Conservation (phyloP, 257 asterid genomes). For the Asclepias syriaca region DNA sequence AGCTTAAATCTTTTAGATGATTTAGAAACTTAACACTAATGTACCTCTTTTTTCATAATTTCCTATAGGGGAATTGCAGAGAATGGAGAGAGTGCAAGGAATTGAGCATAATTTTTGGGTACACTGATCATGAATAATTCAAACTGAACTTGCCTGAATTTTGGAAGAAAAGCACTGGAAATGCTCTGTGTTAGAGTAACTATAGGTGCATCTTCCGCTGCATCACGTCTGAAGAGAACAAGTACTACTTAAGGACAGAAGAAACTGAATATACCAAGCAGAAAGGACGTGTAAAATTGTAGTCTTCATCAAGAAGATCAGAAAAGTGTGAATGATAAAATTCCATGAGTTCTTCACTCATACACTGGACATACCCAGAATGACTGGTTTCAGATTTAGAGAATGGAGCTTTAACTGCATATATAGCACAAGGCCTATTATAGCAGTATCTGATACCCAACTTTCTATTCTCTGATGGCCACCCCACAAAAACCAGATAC, state of each 20-base stretch:
- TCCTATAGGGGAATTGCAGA: neutral
- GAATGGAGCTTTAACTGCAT: slow-evolving; percentile 63
- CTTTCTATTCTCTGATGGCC: slow-evolving; percentile 82
- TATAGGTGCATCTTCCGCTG: slow-evolving; percentile 37
- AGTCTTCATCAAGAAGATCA: neutral
- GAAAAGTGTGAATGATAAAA: neutral
- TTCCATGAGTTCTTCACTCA: slow-evolving; percentile 10
- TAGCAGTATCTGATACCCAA: slow-evolving; percentile 78
- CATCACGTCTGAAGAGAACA: slow-evolving; percentile 34
- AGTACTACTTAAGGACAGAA: neutral
- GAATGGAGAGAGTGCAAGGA: too few relatives aligned
- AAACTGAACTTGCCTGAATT: slow-evolving; percentile 57
- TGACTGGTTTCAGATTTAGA: slow-evolving; percentile 37
- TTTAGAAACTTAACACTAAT: too few relatives aligned
- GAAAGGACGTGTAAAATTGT: neutral
- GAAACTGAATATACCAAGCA: neutral
- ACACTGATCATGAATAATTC: neutral
- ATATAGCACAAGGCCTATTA: slow-evolving; percentile 82
- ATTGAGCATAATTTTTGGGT: neutral
- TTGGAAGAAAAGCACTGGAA: slow-evolving; percentile 79
- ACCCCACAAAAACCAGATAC: slow-evolving; percentile 76
- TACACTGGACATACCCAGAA: slow-evolving; percentile 30
- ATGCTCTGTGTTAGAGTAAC: slow-evolving; percentile 54
- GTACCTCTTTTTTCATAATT: neutral
- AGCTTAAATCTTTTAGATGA: too few relatives aligned